Base-by-base conservation (phyloP, 345 rosid species). In the Sisymbrium altissimum region DNA sequence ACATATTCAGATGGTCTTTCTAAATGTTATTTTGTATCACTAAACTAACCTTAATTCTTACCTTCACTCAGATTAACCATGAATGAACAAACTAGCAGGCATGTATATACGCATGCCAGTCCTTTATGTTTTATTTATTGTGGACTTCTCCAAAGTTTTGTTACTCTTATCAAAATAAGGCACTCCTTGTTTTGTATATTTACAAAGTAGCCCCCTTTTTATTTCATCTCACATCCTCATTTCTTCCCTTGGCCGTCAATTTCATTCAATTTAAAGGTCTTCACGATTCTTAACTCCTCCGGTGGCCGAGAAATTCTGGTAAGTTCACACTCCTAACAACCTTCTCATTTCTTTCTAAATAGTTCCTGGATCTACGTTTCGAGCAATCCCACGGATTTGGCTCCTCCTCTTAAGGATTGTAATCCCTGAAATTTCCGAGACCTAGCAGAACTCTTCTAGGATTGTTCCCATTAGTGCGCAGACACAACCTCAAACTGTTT, bases 271-370 rank as follows among this genome's bases (percentile, higher is more conserved):
- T n/a, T 2, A 6, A 45, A 33, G 9, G 55, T 30, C 56, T 56
- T 48, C 61, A 54, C 32, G 1, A 39, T 57, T 64, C 64, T 58
- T 32, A 38, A 71, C 8, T 44, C 32, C 40, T 50, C 41, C 33
- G 49, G 3, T 58, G 62, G 54, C 49, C 72, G 76, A 15, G 57
- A 30, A 40, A 4, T 35, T 50, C 64, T 50, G 73, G 81, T 77
- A 50, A 71, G 62, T 68, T 30, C 38, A 33, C 43, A n/a, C 58
- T 35, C 43, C 10, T 53, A 9, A 13, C 10, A 4, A 32, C 9
- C 12, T 63, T 17, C 35, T 49, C 14, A n/a, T 44, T 3, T 14
- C 9, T 4, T 4, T 8, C 6, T 2, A 48, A 11, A 1, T 29
- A 55, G 25, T 56, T 27, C n/a, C 38, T 38, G 0, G 52, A 43